Evolutionary conservation across 768 basidiomycete genomes (phyloP).

Genomic region (Chalciporus pseudorubinellus): DNA sequence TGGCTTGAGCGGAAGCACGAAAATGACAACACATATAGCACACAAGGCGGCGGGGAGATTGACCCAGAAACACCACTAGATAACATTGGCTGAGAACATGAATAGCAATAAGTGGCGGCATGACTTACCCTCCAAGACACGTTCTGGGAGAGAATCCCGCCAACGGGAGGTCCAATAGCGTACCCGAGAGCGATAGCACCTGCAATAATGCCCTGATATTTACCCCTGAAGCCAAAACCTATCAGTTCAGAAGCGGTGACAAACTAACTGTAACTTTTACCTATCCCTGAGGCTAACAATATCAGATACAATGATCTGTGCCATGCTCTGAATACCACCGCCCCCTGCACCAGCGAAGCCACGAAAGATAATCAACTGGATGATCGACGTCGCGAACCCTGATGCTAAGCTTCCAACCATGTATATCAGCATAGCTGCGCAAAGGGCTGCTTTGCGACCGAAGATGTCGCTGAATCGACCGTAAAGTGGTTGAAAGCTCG

Average conservation of each 20-base stretch:
- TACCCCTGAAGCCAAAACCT: constrained; percentile 44
- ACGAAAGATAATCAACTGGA: constrained; percentile 67
- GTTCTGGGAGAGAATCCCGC: constrained; percentile 61
- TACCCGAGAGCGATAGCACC: constrained; percentile 55
- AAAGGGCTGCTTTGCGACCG: constrained; percentile 60
- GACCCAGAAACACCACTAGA: constrained; percentile 75
- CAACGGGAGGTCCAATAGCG: constrained; percentile 64
- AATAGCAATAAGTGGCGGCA: neutral
- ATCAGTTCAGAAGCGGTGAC: neutral
- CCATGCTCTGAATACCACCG: constrained; percentile 66
- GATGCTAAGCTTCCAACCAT: constrained; percentile 63
- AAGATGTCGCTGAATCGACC: constrained; percentile 68
- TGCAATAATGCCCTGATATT: constrained; percentile 75
- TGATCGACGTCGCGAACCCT: constrained; percentile 64
- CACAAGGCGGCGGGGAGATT: constrained; percentile 57
- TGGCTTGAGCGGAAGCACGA: constrained; percentile 66
- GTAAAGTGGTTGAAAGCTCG: constrained; percentile 41
- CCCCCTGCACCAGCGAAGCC: constrained; percentile 70
- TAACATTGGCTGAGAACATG: neutral
- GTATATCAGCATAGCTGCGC: constrained; percentile 58
- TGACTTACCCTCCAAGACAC: constrained; percentile 57
- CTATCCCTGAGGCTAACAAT: constrained; percentile 68
- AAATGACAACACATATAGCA: constrained; percentile 54
- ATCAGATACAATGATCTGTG: constrained; percentile 71
- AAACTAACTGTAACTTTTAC: constrained; percentile 29